Conservation (phyloP, 805 yeast genomes). For the Ogataea degrootiae region DNA sequence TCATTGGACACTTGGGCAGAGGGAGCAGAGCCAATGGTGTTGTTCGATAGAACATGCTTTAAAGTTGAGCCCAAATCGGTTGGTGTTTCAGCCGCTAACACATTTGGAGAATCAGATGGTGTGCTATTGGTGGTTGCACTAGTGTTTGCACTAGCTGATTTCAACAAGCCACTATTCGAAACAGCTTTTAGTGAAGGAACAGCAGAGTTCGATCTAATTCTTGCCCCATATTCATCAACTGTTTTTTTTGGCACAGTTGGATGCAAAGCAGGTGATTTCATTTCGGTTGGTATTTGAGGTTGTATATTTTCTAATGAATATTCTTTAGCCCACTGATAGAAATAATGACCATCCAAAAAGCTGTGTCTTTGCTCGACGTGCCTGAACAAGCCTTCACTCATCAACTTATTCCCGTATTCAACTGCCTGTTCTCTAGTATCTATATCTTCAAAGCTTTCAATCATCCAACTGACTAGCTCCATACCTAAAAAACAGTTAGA, state of each 20-base stretch:
- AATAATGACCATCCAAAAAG: slow-evolving; percentile 89
- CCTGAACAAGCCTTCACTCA: slow-evolving; percentile 65
- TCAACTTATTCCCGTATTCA: slow-evolving; percentile 68
- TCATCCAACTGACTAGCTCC: slow-evolving; percentile 81
- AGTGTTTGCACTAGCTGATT: neutral
- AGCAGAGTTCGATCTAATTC: slow-evolving; percentile 11
- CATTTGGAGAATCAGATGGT: no score
- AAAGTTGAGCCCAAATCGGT: no score
- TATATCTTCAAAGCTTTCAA: slow-evolving; percentile 73
- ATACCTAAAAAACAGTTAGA: slow-evolving; percentile 77
- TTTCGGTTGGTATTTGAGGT: neutral
- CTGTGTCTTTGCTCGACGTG: slow-evolving; percentile 84
- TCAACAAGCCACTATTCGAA: neutral
- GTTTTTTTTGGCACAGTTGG: slow-evolving; percentile 9
- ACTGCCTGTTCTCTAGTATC: slow-evolving; percentile 81
- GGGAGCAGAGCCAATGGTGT: neutral
- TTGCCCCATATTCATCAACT: neutral
- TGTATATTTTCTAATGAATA: slow-evolving; percentile 34
- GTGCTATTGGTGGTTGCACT: neutral
- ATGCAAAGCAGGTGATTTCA: slow-evolving; percentile 7
- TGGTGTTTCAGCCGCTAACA: no score
- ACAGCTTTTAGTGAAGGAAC: slow-evolving; percentile 9
- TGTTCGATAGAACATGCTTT: no score
- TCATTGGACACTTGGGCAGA: no score
- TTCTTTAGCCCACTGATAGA: slow-evolving; percentile 65